Evolutionary conservation across 1,284 basidiomycete genomes (phyloP), one percentile per base, ranked within the genome.

Genomic region (Tausonia pullulans): DNA sequence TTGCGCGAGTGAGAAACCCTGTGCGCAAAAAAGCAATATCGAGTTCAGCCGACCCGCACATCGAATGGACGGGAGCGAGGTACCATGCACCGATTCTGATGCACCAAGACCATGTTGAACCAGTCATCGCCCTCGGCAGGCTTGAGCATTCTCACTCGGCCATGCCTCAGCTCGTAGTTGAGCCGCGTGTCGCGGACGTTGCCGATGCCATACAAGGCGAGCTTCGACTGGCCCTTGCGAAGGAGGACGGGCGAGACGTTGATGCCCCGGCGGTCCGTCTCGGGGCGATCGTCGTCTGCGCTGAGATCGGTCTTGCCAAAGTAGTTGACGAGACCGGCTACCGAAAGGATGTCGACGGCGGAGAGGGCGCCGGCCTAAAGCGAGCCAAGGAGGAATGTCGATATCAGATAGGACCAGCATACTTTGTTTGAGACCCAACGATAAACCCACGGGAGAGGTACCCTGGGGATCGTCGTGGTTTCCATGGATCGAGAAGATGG

Each of bases 381-480:
- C 4, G 54, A 16, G 2, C 52, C 14, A 51, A 50, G 14, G 5
- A 62, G 53, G 67, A 45, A 49, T 45, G 4, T 40, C 14, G 9
- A 58, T 10, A 3, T 40, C 5, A 55, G 54, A 45, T 27, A 58
- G 43, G 16, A 14, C 11, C n/a, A 46, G n/a, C 43, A 16, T 11
- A 57, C 10, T 50, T 10, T 53, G 13, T 11, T 27, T 54, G 5
- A 58, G 54, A 49, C 16, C 7, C 7, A 6, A 53, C 13, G 49
- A 14, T 27, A 41, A 27, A 74, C 87, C 69, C 71, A 91, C 91
- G 9, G 88, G 82, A 11, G 93, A 93, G 10, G 92, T 87, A 39
- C 95, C 96, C 77, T 98, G 96, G 45, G 96, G 95, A 71, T 99
- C 95, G 73, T 99, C 96, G 75, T 99, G 96, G 73, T 99, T 99